phyloP scores from a whole-genome alignment of 768 basidiomycete genomes.

The Mrakia blollopis region DNA sequence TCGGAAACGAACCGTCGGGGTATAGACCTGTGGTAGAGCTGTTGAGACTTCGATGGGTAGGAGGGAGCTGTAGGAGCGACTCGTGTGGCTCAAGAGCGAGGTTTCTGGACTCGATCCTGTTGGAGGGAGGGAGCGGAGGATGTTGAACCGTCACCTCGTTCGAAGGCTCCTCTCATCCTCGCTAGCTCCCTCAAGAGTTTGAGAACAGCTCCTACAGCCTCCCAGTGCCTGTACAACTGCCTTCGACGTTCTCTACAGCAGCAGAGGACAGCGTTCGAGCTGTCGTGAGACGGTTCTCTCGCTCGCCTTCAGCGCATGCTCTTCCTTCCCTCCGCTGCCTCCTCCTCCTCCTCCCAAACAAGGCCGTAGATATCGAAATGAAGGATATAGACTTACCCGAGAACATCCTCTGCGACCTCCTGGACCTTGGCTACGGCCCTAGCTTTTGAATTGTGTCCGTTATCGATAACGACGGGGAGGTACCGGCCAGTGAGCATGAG shows the following conservation, averaged over 20 bases:
- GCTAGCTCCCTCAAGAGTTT: background rate
- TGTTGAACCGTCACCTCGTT: background rate
- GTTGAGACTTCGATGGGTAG: background rate
- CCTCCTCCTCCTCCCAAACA: background rate
- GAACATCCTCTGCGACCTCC: slow-evolving; percentile 68
- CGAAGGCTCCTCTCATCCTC: background rate
- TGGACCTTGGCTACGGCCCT: slow-evolving; percentile 68
- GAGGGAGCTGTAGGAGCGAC: background rate
- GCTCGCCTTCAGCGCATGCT: background rate
- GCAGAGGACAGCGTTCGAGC: background rate
- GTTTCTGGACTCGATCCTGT: too few species aligned
- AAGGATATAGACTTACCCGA: slow-evolving; percentile 45
- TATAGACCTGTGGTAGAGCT: background rate
- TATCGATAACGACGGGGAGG: slow-evolving; percentile 92
- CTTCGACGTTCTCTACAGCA: background rate
- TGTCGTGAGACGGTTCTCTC: background rate
- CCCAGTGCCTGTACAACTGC: background rate
- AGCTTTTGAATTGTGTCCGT: slow-evolving; percentile 85
- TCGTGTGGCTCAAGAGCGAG: background rate
- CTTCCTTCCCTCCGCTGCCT: background rate
- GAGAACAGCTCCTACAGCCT: too few species aligned
- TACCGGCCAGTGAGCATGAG: slow-evolving; percentile 81
- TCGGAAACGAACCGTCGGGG: background rate
- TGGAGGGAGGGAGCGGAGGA: background rate
- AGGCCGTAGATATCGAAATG: background rate